Conservation (phyloP, 805 yeast species). For the Starmerella vaccinii region DNA sequence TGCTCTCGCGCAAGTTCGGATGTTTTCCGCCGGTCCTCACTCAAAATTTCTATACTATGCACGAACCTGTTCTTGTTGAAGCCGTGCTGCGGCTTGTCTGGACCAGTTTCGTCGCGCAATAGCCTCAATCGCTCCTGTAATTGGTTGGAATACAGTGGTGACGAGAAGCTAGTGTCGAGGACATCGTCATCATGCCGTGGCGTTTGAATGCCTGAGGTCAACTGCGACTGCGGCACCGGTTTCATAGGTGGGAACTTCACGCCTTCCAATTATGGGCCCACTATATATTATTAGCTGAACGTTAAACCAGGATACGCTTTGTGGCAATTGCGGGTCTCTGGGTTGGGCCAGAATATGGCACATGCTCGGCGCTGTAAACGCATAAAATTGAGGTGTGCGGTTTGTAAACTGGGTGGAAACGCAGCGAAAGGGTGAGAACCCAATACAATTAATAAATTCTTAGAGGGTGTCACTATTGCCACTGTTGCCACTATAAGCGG, state of each 20-base stretch:
- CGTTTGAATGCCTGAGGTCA: conserved; percentile 15
- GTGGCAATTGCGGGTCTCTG: neutral
- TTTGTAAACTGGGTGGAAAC: neutral
- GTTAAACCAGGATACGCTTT: neutral
- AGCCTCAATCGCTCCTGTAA: conserved; percentile 23
- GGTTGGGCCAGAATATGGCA: neutral
- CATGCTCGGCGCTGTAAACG: neutral
- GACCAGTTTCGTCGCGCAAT: conserved; percentile 7
- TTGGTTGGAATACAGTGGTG: conserved; percentile 22
- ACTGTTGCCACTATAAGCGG: no score
- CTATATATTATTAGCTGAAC: neutral
- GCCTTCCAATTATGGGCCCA: neutral
- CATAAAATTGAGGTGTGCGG: neutral
- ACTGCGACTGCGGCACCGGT: conserved; percentile 15
- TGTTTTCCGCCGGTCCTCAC: conserved; percentile 27
- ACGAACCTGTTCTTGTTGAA: conserved; percentile 17
- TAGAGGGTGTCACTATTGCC: no score
- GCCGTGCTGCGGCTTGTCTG: neutral
- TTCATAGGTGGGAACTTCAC: neutral
- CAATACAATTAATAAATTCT: no score
- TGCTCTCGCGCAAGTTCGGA: conserved; percentile 29
- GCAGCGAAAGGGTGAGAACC: no score
- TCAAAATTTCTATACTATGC: conserved; percentile 26
- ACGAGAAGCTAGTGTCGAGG: conserved; percentile 14
- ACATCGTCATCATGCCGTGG: conserved; percentile 13